A percentile compares a stretch with the other conserved stretches of the same genome.
These are phyloP conservation scores for Buddleja alternifolia DNA, from an alignment of 257 asterid genomes.

Conservation along the genomic window DNA sequence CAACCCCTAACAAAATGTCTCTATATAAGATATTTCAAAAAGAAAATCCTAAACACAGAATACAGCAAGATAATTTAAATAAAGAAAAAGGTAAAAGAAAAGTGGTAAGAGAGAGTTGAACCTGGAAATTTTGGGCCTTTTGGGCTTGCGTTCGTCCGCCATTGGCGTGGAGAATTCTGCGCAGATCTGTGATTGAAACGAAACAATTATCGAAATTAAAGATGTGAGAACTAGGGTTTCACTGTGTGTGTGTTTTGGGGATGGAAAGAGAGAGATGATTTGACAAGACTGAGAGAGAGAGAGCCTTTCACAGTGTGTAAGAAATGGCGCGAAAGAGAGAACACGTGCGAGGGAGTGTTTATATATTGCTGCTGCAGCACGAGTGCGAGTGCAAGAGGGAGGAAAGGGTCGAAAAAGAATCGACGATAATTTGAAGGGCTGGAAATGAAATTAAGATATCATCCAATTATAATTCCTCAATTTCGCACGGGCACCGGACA, in stretches of 20 bases:
- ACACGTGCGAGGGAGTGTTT: constrained; percentile 26
- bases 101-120: constrained; percentile 14
- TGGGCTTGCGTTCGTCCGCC: constrained; percentile 53
- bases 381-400: not conserved
- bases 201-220: not conserved
- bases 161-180: constrained; percentile 32
- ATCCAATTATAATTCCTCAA: not conserved
- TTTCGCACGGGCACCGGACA: no score
- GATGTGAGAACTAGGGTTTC: constrained; percentile 31
- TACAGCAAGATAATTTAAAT: not conserved
- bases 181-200: constrained; percentile 13
- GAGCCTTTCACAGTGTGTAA: not conserved
- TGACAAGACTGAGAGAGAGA: not conserved
- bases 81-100: not conserved
- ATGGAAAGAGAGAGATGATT: constrained; percentile 9
- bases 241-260: not conserved
- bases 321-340: constrained; percentile 40
- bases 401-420: not conserved
- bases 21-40: not conserved
- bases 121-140: constrained; percentile 66
- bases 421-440: not conserved
- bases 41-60: not conserved
- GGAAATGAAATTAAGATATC: not conserved
- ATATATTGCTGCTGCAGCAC: not conserved
- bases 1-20: constrained; percentile 23